phyloP scores from a whole-genome alignment of 169 alveolate genomes.

The Cryptosporidium meleagridis region DNA sequence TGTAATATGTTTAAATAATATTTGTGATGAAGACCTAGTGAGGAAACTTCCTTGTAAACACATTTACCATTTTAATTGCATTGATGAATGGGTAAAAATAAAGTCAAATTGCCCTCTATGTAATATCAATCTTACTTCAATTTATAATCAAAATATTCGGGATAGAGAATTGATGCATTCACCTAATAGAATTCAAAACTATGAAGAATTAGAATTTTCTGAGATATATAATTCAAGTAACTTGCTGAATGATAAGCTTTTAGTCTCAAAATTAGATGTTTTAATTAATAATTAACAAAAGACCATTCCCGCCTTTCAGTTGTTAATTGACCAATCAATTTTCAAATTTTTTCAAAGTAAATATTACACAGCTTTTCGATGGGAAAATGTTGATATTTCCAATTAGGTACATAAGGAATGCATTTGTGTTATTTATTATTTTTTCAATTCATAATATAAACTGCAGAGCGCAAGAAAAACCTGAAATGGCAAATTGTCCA shows the following conservation, averaged over 20 bases:
- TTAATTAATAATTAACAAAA: neutral
- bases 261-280: neutral
- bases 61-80: constrained; percentile 53
- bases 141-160: constrained; percentile 5
- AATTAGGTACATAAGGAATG: neutral
- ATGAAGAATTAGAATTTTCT: constrained; percentile 12
- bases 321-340: neutral
- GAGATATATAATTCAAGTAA: neutral
- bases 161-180: neutral
- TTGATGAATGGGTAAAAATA: constrained; percentile 64
- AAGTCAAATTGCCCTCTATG: constrained; percentile 63
- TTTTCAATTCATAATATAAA: neutral
- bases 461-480: neutral
- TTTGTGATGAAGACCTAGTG: constrained; percentile 31
- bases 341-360: neutral
- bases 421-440: neutral
- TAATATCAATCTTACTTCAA: constrained; percentile 12
- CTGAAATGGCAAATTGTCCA: constrained; percentile 20
- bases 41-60: constrained; percentile 51
- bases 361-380: neutral
- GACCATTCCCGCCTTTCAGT: constrained; percentile 2
- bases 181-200: neutral
- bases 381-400: neutral
- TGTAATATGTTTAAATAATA: constrained; percentile 58
- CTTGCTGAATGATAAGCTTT: neutral